Conservation (phyloP, 257 asterid genomes). For the Solanum chmielewskii region DNA sequence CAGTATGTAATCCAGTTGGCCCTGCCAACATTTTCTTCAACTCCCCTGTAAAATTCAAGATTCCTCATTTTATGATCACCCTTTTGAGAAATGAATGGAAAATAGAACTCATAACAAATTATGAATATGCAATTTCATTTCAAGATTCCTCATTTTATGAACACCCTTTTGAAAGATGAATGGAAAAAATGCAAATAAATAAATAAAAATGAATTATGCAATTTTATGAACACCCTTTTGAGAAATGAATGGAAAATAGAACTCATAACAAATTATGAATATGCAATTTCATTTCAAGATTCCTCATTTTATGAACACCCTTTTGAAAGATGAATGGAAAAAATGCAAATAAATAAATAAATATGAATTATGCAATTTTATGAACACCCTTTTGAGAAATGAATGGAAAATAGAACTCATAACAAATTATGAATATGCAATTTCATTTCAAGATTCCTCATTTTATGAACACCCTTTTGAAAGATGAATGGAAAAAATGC, state of each 20-base stretch:
- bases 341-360: not conserved
- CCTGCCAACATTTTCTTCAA: slow-evolving; percentile 67
- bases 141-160: not conserved
- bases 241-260: not conserved
- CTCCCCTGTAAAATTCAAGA: slow-evolving; percentile 41
- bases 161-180: not conserved
- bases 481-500: not conserved
- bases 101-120: not conserved
- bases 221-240: not conserved
- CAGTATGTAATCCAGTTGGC: slow-evolving; percentile 45
- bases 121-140: not conserved
- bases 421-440: not conserved
- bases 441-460: not conserved
- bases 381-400: not conserved
- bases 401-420: not conserved
- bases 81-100: not conserved
- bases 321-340: not conserved
- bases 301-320: not conserved
- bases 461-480: not conserved
- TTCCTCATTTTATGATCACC: not conserved
- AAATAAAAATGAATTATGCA: not conserved
- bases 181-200: not conserved
- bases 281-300: not conserved
- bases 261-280: not conserved
- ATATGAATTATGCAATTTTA: not conserved